Percentiles rank a stretch among this genome's conserved stretches.
Conservation (phyloP, 176 grass and related monocot genomes). For the Eleusine coracana region DNA sequence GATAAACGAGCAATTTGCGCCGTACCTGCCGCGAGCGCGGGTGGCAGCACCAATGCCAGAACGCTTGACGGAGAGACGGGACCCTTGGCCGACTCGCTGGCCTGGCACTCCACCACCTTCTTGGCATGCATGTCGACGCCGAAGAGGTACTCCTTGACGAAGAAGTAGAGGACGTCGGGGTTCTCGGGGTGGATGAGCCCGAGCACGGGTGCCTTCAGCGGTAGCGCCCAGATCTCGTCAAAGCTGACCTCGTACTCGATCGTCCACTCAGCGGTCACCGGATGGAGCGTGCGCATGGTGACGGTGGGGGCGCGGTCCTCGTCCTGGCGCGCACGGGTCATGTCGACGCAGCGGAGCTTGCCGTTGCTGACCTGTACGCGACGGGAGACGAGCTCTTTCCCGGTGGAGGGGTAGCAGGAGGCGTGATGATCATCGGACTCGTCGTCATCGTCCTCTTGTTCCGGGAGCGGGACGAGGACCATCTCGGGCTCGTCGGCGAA, state of each 20-base stretch:
- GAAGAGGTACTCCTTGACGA: not conserved
- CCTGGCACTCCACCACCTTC: not conserved
- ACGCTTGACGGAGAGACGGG: not conserved
- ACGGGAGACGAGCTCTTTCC: not conserved
- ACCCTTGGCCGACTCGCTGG: not conserved
- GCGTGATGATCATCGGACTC: not conserved
- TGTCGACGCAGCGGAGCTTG: slow-evolving; percentile 20
- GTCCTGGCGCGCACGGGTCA: not conserved
- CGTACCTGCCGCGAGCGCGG: not conserved
- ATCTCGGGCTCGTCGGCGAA: not conserved
- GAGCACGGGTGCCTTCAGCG: not conserved
- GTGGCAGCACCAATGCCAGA: not conserved
- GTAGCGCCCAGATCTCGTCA: slow-evolving; percentile 25
- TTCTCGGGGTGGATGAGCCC: slow-evolving; percentile 14
- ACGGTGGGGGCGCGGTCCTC: not conserved
- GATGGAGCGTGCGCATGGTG: slow-evolving; percentile 22
- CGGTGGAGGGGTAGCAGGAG: not conserved
- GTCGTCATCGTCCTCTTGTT: not conserved
- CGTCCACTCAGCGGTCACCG: not conserved
- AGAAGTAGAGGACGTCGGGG: slow-evolving; percentile 26
- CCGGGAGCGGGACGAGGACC: slow-evolving; percentile 14
- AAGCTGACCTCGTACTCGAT: slow-evolving; percentile 28
- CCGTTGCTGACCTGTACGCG: slow-evolving; percentile 31
- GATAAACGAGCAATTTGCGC: not conserved
- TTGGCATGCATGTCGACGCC: slow-evolving; percentile 1